Evolutionary conservation across 2,329 filamentous ascomycete species (phyloP).

Genomic region (Dothiorella sarmentorum): DNA sequence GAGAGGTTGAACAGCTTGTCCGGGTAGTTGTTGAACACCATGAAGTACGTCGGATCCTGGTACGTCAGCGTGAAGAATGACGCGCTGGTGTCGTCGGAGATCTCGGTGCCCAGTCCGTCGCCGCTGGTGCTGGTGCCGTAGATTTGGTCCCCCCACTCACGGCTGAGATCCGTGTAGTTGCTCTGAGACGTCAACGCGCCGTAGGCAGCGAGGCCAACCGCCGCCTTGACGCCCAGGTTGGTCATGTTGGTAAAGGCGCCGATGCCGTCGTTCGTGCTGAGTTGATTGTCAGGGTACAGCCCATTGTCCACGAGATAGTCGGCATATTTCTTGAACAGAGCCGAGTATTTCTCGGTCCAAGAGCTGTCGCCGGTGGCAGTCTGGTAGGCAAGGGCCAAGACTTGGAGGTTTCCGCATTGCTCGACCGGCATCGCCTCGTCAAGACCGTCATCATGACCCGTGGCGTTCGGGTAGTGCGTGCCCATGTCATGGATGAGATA

Average conservation of each 20-base stretch:
- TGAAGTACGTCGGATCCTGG: conserved; percentile 34
- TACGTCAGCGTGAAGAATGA: conserved; percentile 44
- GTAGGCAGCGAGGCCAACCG: conserved; percentile 46
- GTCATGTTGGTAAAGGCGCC: conserved; percentile 44
- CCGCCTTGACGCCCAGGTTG: conserved; percentile 47
- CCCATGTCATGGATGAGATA: conserved; percentile 44
- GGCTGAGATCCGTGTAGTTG: conserved; percentile 37
- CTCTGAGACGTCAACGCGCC: conserved; percentile 36
- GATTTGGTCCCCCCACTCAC: conserved; percentile 26
- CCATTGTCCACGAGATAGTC: conserved; percentile 42
- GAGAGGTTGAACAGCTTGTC: conserved; percentile 39
- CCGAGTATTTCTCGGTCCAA: conserved; percentile 37
- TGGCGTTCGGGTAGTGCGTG: conserved; percentile 40
- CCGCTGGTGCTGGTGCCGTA: conserved; percentile 14
- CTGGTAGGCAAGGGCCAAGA: conserved; percentile 39
- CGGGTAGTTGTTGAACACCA: conserved; percentile 43
- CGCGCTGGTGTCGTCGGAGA: conserved; percentile 23
- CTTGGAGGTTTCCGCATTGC: conserved; percentile 40
- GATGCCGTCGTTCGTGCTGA: conserved; percentile 44
- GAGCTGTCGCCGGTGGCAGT: conserved; percentile 37
- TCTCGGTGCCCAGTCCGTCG: conserved; percentile 17
- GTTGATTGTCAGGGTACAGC: conserved; percentile 38
- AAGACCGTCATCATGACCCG: conserved; percentile 37
- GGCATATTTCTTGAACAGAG: conserved; percentile 38
- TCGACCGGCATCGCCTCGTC: conserved; percentile 45